Conservation (phyloP, 2,329 filamentous ascomycete genomes). For the Xylaria polymorpha region DNA sequence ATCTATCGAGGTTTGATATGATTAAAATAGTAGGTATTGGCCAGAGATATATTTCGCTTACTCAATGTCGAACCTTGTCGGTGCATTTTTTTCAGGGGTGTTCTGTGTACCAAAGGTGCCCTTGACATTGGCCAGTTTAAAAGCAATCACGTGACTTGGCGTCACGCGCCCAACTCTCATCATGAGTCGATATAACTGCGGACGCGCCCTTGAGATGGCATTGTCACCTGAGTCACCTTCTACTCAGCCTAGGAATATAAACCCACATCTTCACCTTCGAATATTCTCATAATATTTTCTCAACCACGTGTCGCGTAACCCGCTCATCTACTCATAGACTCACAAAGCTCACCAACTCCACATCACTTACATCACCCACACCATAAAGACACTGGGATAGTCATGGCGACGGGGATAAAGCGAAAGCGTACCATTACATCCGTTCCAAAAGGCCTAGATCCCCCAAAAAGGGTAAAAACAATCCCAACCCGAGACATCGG, state of each 20-base stretch:
- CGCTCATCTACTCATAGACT: not conserved
- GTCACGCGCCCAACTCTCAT: constrained; percentile 37
- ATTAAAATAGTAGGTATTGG: not conserved
- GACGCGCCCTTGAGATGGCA: constrained; percentile 32
- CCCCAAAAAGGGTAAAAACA: constrained; percentile 34
- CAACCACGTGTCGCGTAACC: not conserved
- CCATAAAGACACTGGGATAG: not conserved
- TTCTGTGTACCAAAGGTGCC: not conserved
- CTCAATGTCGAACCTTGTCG: not conserved
- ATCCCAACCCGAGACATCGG: constrained; percentile 7
- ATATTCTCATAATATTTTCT: not conserved
- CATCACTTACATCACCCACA: not conserved
- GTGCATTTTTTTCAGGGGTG: not conserved
- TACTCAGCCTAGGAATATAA: constrained; percentile 3
- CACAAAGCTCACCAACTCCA: not conserved
- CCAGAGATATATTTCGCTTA: not conserved
- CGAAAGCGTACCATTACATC: constrained; percentile 44
- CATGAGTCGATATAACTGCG: constrained; percentile 2
- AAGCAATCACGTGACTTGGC: constrained; percentile 42
- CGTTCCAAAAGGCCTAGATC: not conserved
- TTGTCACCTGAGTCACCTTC: constrained; percentile 23
- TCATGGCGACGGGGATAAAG: constrained; percentile 45
- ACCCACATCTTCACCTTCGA: not conserved
- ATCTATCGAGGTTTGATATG: not conserved
- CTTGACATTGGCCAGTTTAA: constrained; percentile 37